Evolutionary conservation across 2,329 filamentous ascomycete genomes (phyloP).

Genomic region (Didymosphaeria variabile): DNA sequence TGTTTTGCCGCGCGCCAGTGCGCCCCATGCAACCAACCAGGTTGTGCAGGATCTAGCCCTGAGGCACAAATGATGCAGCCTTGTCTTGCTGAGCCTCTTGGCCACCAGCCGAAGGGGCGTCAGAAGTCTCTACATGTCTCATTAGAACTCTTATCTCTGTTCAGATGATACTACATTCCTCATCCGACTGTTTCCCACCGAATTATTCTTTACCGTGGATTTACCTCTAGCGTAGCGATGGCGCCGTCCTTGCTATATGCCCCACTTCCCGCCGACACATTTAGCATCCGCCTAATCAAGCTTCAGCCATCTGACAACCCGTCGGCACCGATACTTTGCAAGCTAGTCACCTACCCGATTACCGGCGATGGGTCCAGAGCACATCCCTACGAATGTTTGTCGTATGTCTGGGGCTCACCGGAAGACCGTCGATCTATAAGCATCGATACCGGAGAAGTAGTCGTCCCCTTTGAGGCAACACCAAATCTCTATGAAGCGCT

Average conservation of each 20-base stretch:
- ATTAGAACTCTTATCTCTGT: background rate
- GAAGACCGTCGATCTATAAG: background rate
- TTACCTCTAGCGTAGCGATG: background rate
- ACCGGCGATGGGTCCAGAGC: background rate
- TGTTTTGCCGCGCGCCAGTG: background rate
- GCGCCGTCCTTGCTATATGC: background rate
- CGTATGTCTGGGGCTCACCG: constrained; percentile 8
- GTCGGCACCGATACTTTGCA: constrained; percentile 6
- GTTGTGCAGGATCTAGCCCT: background rate
- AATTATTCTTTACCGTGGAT: background rate
- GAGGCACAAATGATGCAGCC: background rate
- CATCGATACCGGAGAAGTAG: background rate
- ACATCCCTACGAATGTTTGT: constrained; percentile 11
- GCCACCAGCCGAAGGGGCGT: background rate
- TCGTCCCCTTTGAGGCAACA: background rate
- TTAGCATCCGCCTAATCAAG: constrained; percentile 13
- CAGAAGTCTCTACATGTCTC: background rate
- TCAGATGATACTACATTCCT: too few relatives aligned
- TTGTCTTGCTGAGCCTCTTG: background rate
- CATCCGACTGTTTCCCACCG: too few relatives aligned
- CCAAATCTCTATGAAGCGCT: constrained; percentile 12
- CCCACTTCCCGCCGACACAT: background rate
- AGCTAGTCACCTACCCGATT: constrained; percentile 9
- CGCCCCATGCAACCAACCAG: background rate
- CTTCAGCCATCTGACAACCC: constrained; percentile 10